These are phyloP conservation scores for Pleurotus salmoneostramineus DNA, from an alignment of 768 basidiomycete species.

Conservation along the genomic window DNA sequence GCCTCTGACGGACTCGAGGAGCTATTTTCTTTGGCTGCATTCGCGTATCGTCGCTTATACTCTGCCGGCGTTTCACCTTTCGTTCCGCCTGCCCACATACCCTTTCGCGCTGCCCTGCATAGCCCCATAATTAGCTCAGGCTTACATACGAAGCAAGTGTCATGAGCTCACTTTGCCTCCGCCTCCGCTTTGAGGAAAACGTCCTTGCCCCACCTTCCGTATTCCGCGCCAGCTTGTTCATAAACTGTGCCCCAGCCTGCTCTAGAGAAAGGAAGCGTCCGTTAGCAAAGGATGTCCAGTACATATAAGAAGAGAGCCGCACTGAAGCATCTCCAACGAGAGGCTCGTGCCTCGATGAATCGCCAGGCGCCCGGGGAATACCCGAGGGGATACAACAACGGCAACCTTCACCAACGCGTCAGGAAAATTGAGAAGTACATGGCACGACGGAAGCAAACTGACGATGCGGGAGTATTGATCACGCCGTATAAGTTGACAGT, in stretches of 20 bases:
- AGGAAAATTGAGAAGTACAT: constrained; percentile 63
- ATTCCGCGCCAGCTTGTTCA: constrained; percentile 72
- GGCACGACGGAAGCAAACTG: constrained; percentile 20
- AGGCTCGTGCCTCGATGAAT: constrained; percentile 39
- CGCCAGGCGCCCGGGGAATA: constrained; percentile 48
- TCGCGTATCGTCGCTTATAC: constrained; percentile 69
- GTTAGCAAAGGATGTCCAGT: not conserved
- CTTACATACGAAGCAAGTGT: not conserved
- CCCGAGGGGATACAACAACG: constrained; percentile 47
- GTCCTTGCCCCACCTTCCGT: constrained; percentile 67
- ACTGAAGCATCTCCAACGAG: constrained; percentile 71
- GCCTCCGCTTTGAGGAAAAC: constrained; percentile 57
- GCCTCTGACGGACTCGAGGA: no score
- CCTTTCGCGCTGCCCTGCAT: constrained; percentile 52
- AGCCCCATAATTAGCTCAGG: not conserved
- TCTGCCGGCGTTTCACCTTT: constrained; percentile 67
- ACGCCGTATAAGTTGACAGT: constrained; percentile 66
- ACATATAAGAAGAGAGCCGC: constrained; percentile 14
- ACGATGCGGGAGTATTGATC: constrained; percentile 89
- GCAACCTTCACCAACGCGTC: constrained; percentile 79
- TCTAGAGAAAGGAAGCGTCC: not conserved
- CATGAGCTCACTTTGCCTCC: constrained; percentile 56
- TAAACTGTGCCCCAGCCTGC: constrained; percentile 73
- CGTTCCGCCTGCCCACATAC: constrained; percentile 68
- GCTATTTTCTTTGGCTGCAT: constrained; percentile 12